Evolutionary conservation across 2,329 filamentous ascomycete genomes (phyloP).

Genomic region (Harringtonia lauricola): DNA sequence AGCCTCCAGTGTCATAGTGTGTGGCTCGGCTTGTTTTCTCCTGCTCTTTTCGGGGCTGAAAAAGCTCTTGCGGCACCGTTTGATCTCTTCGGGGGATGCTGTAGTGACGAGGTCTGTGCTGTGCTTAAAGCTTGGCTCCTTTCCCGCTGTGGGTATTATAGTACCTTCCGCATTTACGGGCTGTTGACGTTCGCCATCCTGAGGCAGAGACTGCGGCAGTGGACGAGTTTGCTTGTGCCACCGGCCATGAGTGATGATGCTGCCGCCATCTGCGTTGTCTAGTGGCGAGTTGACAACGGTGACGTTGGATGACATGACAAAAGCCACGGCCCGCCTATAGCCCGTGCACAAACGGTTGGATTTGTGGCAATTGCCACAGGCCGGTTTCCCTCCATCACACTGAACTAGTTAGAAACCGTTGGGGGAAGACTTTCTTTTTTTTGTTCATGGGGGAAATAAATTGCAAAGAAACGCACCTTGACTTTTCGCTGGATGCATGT

Average conservation of each 20-base stretch:
- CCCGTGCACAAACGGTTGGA: conserved; percentile 14
- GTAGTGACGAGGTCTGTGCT: too few relatives aligned
- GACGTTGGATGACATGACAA: conserved; percentile 10
- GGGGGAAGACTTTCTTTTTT: too few relatives aligned
- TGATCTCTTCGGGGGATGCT: neutral
- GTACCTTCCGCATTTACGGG: neutral
- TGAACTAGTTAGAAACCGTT: neutral
- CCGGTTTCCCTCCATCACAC: conserved; percentile 12
- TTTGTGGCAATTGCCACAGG: conserved; percentile 16
- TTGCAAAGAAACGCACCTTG: conserved; percentile 4
- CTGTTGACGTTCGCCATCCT: neutral
- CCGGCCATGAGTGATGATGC: conserved; percentile 8
- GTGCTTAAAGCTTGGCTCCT: too few relatives aligned
- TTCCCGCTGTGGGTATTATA: too few relatives aligned
- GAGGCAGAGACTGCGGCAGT: neutral
- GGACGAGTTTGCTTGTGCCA: conserved; percentile 7
- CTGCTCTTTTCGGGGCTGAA: neutral
- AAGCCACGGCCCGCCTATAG: conserved; percentile 13
- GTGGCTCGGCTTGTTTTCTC: neutral
- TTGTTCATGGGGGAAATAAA: too few relatives aligned
- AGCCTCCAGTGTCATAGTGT: neutral
- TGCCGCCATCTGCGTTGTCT: neutral
- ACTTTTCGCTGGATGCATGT: conserved; percentile 13
- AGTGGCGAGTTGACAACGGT: neutral
- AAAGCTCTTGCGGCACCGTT: neutral